A percentile compares a stretch with the other conserved stretches of the same genome.
Evolutionary conservation across 257 asterid genomes (phyloP).

Genomic region (Przewalskia tangutica): DNA sequence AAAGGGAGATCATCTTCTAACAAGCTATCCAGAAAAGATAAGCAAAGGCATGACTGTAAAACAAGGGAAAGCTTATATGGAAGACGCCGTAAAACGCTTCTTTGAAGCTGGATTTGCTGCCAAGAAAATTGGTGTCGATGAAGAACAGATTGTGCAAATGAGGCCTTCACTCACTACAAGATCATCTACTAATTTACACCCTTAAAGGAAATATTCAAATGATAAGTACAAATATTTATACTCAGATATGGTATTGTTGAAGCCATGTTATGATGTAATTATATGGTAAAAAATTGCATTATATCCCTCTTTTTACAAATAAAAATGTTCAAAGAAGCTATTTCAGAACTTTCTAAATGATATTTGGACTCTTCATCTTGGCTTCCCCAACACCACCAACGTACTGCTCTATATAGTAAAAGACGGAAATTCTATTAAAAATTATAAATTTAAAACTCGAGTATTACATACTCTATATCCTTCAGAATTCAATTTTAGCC

Average conservation of each 20-base stretch:
- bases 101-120: constrained; percentile 69
- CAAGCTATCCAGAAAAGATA: constrained; percentile 31
- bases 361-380: too few relatives aligned
- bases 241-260: not conserved
- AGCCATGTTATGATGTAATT: not conserved
- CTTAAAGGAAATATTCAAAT: not conserved
- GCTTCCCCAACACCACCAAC: too few relatives aligned
- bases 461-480: too few relatives aligned
- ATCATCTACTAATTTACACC: constrained; percentile 6
- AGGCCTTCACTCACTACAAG: constrained; percentile 71
- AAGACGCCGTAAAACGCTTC: constrained; percentile 51
- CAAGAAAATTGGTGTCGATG: constrained; percentile 44
- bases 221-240: not conserved
- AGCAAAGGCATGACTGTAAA: constrained; percentile 58
- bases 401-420: too few relatives aligned
- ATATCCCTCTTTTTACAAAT: not conserved
- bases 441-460: too few relatives aligned
- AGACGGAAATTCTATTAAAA: too few relatives aligned
- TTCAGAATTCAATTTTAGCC: too few relatives aligned
- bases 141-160: constrained; percentile 62
- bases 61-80: constrained; percentile 56
- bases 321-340: not conserved
- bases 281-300: not conserved
- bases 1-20: constrained; percentile 59
- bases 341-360: too few relatives aligned